phyloP scores from a whole-genome alignment of 2,329 filamentous ascomycete genomes.

The Paradendryphiella salina region DNA sequence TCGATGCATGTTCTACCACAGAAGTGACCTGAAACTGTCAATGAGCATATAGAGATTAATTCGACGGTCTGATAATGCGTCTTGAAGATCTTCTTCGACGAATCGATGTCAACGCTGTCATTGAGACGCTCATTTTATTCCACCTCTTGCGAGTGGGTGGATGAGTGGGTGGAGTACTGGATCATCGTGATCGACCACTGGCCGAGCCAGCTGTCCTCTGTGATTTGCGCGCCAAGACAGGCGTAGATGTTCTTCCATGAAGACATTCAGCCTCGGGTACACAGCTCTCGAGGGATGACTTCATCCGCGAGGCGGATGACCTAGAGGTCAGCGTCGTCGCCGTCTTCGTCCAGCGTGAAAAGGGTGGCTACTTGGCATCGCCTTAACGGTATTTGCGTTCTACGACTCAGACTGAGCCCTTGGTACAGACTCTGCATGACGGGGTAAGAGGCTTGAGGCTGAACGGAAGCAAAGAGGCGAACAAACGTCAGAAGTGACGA shows the following conservation, averaged over 20 bases:
- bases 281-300: not conserved
- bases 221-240: not conserved
- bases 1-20: not conserved
- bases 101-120: not conserved
- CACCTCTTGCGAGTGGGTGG: not conserved
- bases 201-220: not conserved
- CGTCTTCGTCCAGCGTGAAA: not conserved
- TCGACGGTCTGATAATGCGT: constrained; percentile 1
- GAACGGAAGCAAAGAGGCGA: constrained; percentile 9
- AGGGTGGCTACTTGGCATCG: constrained; percentile 8
- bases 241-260: not conserved
- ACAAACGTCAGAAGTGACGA: constrained; percentile 30
- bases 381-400: constrained; percentile 23
- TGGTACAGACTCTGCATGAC: constrained; percentile 5
- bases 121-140: not conserved
- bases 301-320: not conserved
- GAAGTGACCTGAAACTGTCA: not conserved
- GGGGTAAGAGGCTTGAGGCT: constrained; percentile 22
- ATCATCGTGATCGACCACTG: not conserved
- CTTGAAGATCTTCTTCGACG: constrained; percentile 1
- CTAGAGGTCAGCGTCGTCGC: not conserved
- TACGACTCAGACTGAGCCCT: constrained; percentile 3
- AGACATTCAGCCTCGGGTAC: not conserved
- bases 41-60: not conserved
- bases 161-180: not conserved